Evolutionary conservation across 306 rosid species (phyloP).

Genomic region (Dicorynia guianensis): DNA sequence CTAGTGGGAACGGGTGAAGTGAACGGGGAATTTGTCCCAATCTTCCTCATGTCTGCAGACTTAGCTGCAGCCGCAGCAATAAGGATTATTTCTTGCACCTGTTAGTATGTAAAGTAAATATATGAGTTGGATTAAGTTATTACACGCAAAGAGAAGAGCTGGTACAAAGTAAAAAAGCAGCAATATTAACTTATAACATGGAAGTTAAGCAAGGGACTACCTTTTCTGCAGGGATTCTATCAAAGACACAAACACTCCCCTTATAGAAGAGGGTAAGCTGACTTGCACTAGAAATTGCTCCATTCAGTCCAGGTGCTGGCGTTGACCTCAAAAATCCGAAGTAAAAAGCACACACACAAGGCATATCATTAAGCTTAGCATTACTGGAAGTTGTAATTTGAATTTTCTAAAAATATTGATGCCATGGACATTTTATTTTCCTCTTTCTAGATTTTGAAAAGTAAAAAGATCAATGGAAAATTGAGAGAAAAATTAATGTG

Average conservation of each 20-base stretch:
- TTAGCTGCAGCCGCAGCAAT: conserved; percentile 61
- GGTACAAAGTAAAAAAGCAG: not conserved
- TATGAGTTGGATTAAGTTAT: not conserved
- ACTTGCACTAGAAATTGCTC: conserved; percentile 29
- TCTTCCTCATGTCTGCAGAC: conserved; percentile 54
- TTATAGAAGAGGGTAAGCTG: conserved; percentile 64
- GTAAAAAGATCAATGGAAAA: not conserved
- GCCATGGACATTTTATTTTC: conserved; percentile 3
- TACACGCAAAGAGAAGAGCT: not conserved
- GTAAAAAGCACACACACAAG: not conserved
- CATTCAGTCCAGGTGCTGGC: conserved; percentile 49
- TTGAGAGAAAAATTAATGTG: not conserved
- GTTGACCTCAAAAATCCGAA: conserved; percentile 48
- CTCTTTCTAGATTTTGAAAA: conserved; percentile 17
- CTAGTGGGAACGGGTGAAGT: conserved; percentile 46
- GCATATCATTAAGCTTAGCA: not conserved
- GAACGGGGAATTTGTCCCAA: conserved; percentile 46
- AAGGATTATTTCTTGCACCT: conserved; percentile 67
- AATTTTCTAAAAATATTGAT: not conserved
- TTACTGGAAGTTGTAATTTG: not conserved
- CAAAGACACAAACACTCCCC: conserved; percentile 64
- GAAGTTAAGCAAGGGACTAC: conserved; percentile 38
- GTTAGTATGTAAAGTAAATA: not conserved
- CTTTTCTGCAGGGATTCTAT: conserved; percentile 72
- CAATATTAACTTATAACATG: not conserved